A percentile compares a stretch with the other conserved stretches of the same genome.
These are phyloP conservation scores for Neocallimastix lanati DNA, from an alignment of 192 early-diverging fungal genomes.

Conservation along the genomic window DNA sequence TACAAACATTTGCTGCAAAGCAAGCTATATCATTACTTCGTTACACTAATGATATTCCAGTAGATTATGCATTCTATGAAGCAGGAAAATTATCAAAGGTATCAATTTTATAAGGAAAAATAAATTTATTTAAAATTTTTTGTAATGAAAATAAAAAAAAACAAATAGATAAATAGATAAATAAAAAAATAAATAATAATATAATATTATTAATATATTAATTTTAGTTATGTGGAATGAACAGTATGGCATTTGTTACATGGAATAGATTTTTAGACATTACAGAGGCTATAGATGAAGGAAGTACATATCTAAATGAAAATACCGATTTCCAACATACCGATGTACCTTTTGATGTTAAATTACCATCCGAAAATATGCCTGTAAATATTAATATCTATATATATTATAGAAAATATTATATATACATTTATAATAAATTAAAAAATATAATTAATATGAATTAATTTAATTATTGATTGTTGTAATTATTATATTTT, in stretches of 20 bases:
- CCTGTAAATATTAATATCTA: constrained; percentile 10
- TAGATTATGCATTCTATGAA: constrained; percentile 31
- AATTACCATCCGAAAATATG: constrained; percentile 23
- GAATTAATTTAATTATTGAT: no score
- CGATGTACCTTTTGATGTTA: constrained; percentile 36
- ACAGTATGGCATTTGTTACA: constrained; percentile 41
- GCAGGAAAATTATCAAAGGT: constrained; percentile 33
- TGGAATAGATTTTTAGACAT: constrained; percentile 44
- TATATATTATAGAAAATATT: no score
- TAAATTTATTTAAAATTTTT: constrained; percentile 3
- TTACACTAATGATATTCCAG: constrained; percentile 28
- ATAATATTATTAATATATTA: constrained; percentile 4
- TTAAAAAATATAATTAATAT: no score
- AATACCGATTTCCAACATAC: constrained; percentile 36
- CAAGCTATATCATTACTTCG: constrained; percentile 26
- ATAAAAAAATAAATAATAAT: no score
- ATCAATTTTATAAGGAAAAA: no score
- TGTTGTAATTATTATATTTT: no score
- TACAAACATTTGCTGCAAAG: constrained; percentile 31
- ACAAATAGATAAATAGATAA: no score
- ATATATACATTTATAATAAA: no score
- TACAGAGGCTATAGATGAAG: constrained; percentile 41
- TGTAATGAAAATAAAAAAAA: constrained; percentile 5
- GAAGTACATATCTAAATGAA: constrained; percentile 23
- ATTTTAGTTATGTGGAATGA: constrained; percentile 33